phyloP scores from a whole-genome alignment of 2,329 filamentous ascomycete genomes.

The Curvularia verruculosa region DNA sequence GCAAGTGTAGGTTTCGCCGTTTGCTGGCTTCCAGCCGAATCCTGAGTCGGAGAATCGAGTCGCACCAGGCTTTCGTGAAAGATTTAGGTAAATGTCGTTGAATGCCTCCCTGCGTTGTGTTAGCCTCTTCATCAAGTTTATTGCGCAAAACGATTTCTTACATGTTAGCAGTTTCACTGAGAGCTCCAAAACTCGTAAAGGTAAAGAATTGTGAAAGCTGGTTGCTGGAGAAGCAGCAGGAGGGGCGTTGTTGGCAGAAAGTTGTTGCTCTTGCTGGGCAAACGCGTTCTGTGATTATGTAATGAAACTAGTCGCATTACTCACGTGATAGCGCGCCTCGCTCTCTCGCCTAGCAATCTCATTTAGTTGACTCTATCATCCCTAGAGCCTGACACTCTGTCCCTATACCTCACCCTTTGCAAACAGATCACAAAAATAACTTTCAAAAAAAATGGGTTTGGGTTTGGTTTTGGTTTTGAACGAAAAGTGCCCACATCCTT shows the following conservation, averaged over 20 bases:
- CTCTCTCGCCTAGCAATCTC: neutral
- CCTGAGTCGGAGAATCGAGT: conserved; percentile 94
- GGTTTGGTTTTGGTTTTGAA: too few relatives aligned
- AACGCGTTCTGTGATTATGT: conserved; percentile 19
- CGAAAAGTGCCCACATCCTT: neutral
- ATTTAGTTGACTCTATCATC: neutral
- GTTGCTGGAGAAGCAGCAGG: neutral
- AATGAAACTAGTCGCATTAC: neutral
- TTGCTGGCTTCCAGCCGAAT: conserved; percentile 90
- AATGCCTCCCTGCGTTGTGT: conserved; percentile 77
- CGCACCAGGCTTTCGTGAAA: conserved; percentile 90
- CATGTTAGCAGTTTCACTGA: conserved; percentile 8
- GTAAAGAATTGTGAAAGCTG: neutral
- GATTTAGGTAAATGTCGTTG: conserved; percentile 94
- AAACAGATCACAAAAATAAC: neutral
- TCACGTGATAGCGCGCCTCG: conserved; percentile 16
- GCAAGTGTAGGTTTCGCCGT: conserved; percentile 90
- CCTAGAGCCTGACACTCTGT: neutral
- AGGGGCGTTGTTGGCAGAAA: conserved; percentile 6
- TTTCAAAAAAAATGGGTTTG: too few relatives aligned
- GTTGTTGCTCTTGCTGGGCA: conserved; percentile 13
- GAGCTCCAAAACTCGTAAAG: neutral
- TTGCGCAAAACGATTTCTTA: neutral
- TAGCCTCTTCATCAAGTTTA: neutral
- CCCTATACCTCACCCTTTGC: neutral